Base-by-base conservation (phyloP, 805 yeast species). In the Yamadazyma takamatsuzukensis region DNA sequence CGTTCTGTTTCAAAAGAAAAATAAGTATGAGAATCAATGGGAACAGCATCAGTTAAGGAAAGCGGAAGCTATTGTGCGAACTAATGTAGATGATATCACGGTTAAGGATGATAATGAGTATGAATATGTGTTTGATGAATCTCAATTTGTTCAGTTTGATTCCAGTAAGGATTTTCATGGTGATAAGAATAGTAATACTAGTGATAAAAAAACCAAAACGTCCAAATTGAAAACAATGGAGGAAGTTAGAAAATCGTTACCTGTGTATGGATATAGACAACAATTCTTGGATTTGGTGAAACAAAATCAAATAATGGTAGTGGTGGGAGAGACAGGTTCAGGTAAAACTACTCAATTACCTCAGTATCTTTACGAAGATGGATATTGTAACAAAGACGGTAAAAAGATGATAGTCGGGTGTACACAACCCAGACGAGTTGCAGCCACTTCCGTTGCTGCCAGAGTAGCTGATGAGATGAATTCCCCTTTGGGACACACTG, bases 321-420 rank as follows among this genome's bases (percentile, higher is more conserved):
- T 84, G 19, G 90, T 84, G 24, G 94, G 94, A 37, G 94, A 84
- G 52, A 84, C 95, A 0, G 95, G 97, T 27, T 88, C 96, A 0
- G 97, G 97, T 49, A 89, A 89, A 50, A 89, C 97, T 0, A 89
- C 97, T 0, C 97, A 89, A 54, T 54, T 89, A 7, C 96, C 97
- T 0, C 97, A 89, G 49, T 89, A 80, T 49, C 60, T 89, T 9
- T 74, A 76, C 37, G 95, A 88, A 47, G 89, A 83, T 15, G 95
- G 96, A 0, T 87, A 79, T 46, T 71, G 88, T 2, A 48, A 65
- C 22, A 74, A 75, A 0, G 40, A 44, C 4, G 50, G 45, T 1
- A 36, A 38, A n/a, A 39, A 34, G 6, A 35, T 51, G 41, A 41
- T 40, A n/a, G 70, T 89, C 4, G 96, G 88, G 1, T 86, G 95